Evolutionary conservation across 2,329 filamentous ascomycete genomes (phyloP), one percentile per base, ranked within the genome.

Genomic region (Trichoderma simmonsii): DNA sequence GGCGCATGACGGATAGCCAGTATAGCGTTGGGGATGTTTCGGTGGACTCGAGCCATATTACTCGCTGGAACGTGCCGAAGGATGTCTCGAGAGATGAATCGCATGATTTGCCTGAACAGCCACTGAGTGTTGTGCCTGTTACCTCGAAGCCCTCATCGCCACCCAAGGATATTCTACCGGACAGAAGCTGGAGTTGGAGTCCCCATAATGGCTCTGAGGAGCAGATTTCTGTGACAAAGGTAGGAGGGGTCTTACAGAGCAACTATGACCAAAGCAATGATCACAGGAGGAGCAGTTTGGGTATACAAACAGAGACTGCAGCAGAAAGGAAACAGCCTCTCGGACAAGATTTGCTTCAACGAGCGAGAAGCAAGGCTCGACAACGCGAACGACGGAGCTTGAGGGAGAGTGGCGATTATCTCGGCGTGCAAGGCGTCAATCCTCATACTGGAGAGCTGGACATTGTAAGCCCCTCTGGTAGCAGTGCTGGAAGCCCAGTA

Each of bases 361-460:
- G 80, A 14, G 77, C 77, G 2, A 83, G 80, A 67, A 77, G 73
- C 51, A 78, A 81, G 59, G 73, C 77, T 48, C 78, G 81, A 3
- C 75, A 75, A 7, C 80, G 87, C 8, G 79, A 82, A 43, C 83
- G 87, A 6, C 82, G 82, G 59, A 83, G 77, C 54, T 80, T 89
- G 69, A 87, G 85, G 73, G 83, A 85, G 69, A 88, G 86, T 69
- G 87, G 87, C 5, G 88, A 90, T 76, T 90, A 85, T 75, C 82
- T 90, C 0, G 88, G 87, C 2, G 86, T 89, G 1, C 87, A 88
- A 72, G 88, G 88, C 4, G 81, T 87, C 68, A 89, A 90, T 75
- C 88, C 88, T 0, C 80, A 83, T 56, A 89, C 88, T 0, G 87
- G 88, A 6, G 81, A 85, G 73, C 83, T 85, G 63, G 85, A 89